A percentile compares a stretch with the other conserved stretches of the same genome.
Conservation (phyloP, 2,329 filamentous ascomycete genomes). For the Trichoderma simmonsii region DNA sequence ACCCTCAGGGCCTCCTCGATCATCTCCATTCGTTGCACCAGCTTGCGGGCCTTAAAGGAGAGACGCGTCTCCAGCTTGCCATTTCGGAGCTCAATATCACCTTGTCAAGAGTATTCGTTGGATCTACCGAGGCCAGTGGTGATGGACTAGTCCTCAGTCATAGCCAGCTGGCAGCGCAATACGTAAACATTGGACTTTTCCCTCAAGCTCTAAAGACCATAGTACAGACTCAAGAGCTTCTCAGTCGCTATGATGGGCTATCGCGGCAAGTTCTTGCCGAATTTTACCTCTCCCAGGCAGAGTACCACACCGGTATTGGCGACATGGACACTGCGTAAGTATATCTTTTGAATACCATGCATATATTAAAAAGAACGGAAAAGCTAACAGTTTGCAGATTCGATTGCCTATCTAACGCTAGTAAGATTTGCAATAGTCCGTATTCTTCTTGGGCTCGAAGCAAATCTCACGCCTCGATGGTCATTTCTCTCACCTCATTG, state of each 20-base stretch:
- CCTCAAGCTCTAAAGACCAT: slow-evolving; percentile 52
- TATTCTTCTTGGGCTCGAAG: slow-evolving; percentile 34
- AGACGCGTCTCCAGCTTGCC: slow-evolving; percentile 44
- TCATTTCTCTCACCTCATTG: slow-evolving; percentile 39
- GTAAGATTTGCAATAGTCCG: slow-evolving; percentile 33
- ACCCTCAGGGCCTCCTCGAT: slow-evolving; percentile 46
- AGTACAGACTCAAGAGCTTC: slow-evolving; percentile 52
- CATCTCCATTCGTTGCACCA: slow-evolving; percentile 51
- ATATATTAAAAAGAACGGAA: not conserved
- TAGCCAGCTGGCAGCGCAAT: slow-evolving; percentile 50
- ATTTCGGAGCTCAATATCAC: slow-evolving; percentile 45
- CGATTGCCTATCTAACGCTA: slow-evolving; percentile 38
- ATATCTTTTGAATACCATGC: not conserved
- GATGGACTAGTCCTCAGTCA: slow-evolving; percentile 46
- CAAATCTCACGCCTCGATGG: slow-evolving; percentile 33
- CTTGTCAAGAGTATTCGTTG: slow-evolving; percentile 38
- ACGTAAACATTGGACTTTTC: slow-evolving; percentile 52
- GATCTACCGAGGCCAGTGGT: slow-evolving; percentile 28
- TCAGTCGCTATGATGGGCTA: slow-evolving; percentile 36
- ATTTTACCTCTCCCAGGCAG: slow-evolving; percentile 69
- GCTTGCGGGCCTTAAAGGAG: slow-evolving; percentile 50
- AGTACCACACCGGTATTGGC: slow-evolving; percentile 68
- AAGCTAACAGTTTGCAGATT: slow-evolving; percentile 24
- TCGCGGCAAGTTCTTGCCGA: slow-evolving; percentile 42
- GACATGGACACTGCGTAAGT: slow-evolving; percentile 59